These are phyloP conservation scores for Phylloporus rhodoxanthus DNA, from an alignment of 768 basidiomycete species.

Conservation along the genomic window DNA sequence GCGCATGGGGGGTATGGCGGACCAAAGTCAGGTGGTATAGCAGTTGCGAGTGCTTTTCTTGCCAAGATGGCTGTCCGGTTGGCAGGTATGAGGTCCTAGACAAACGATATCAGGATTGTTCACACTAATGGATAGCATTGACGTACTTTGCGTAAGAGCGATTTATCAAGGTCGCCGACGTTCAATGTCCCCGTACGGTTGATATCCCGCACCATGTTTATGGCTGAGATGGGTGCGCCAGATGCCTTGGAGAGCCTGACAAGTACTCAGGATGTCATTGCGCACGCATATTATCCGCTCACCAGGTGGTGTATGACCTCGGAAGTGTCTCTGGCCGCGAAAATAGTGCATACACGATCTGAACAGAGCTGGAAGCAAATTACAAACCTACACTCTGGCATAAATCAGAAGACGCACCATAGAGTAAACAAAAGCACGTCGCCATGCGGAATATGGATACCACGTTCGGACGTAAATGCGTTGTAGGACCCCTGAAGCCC, in stretches of 20 bases:
- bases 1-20: slow-evolving; percentile 55
- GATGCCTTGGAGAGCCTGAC: slow-evolving; percentile 67
- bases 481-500: slow-evolving; percentile 91
- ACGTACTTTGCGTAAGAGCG: slow-evolving; percentile 46
- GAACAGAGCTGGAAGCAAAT: slow-evolving; percentile 53
- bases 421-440: slow-evolving; percentile 76
- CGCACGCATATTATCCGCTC: slow-evolving; percentile 8
- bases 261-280: not conserved
- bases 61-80: slow-evolving; percentile 47
- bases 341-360: slow-evolving; percentile 79
- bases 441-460: slow-evolving; percentile 74
- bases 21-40: slow-evolving; percentile 39
- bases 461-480: slow-evolving; percentile 59
- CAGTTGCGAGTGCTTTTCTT: slow-evolving; percentile 35
- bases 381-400: not conserved
- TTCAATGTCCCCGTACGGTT: slow-evolving; percentile 55
- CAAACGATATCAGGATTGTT: not conserved
- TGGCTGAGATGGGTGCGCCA: slow-evolving; percentile 51
- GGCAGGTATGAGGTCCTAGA: slow-evolving; percentile 48
- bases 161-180: slow-evolving; percentile 47
- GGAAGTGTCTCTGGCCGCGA: slow-evolving; percentile 80
- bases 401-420: slow-evolving; percentile 42
- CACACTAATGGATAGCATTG: not conserved
- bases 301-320: slow-evolving; percentile 73
- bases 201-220: slow-evolving; percentile 57